phyloP scores from a whole-genome alignment of 192 early-diverging fungal species.

The Coemansia sp. region DNA sequence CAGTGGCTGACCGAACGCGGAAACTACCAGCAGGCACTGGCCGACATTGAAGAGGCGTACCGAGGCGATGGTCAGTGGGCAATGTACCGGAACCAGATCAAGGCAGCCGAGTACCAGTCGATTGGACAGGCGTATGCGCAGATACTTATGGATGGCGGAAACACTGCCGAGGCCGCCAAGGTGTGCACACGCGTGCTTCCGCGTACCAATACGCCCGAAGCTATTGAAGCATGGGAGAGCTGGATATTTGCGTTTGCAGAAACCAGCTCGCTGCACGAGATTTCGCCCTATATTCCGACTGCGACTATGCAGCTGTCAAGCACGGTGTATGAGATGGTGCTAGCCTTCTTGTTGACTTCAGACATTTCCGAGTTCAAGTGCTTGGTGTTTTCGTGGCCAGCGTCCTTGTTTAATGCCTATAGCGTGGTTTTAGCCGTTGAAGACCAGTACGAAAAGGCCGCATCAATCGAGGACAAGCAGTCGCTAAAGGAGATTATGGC shows the following conservation, averaged over 20 bases:
- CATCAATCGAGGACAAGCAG: conserved; percentile 38
- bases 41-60: conserved; percentile 61
- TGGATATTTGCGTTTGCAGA: conserved; percentile 92
- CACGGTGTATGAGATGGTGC: conserved; percentile 85
- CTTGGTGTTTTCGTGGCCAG: conserved; percentile 78
- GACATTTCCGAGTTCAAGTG: conserved; percentile 51
- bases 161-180: conserved; percentile 67
- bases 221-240: conserved; percentile 70
- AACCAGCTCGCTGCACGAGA: conserved; percentile 67
- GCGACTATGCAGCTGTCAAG: conserved; percentile 69
- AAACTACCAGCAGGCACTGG: conserved; percentile 78
- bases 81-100: conserved; percentile 49
- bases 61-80: conserved; percentile 56
- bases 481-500: conserved; percentile 72
- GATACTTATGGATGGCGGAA: conserved; percentile 70
- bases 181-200: conserved; percentile 76
- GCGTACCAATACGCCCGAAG: conserved; percentile 21
- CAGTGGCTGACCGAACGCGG: conserved; percentile 86
- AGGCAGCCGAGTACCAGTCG: conserved; percentile 60
- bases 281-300: conserved; percentile 77
- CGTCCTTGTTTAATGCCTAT: conserved; percentile 69
- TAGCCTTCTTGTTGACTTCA: conserved; percentile 58
- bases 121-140: conserved; percentile 83
- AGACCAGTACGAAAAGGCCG: conserved; percentile 52
- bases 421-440: conserved; percentile 79